These are phyloP conservation scores for Diplodia mutila DNA, from an alignment of 2,329 filamentous ascomycete species.

Conservation along the genomic window DNA sequence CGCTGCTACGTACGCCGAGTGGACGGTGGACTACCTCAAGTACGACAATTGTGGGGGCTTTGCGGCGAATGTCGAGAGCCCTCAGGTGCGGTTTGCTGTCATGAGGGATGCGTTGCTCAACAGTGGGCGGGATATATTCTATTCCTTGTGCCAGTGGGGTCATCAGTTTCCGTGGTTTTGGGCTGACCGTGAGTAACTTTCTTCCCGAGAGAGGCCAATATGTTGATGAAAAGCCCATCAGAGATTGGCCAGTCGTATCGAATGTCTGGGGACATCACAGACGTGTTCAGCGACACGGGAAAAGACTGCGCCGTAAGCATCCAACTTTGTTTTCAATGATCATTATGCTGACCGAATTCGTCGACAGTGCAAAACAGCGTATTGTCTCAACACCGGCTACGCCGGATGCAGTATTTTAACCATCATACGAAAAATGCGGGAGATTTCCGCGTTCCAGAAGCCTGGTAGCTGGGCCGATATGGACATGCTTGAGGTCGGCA, in stretches of 20 bases:
- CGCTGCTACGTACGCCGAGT: conserved; percentile 44
- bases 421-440: conserved; percentile 42
- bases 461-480: conserved; percentile 31
- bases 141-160: conserved; percentile 20
- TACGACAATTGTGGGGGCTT: conserved; percentile 48
- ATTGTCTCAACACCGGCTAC: conserved; percentile 38
- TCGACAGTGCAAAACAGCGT: conserved; percentile 37
- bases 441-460: conserved; percentile 38
- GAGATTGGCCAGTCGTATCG: conserved; percentile 32
- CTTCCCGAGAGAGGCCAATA: fast-evolving
- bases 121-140: conserved; percentile 13
- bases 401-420: conserved; percentile 33
- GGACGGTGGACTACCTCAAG: conserved; percentile 48
- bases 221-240: background rate
- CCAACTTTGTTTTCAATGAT: conserved; percentile 16
- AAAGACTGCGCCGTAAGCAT: conserved; percentile 6
- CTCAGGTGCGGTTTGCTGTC: conserved; percentile 1
- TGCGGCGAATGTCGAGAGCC: conserved; percentile 17
- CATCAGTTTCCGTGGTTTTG: conserved; percentile 22
- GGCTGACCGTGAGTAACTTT: background rate
- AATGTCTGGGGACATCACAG: conserved; percentile 36
- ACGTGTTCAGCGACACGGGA: background rate
- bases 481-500: conserved; percentile 51
- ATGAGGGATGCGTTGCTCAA: conserved; percentile 12
- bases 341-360: conserved; percentile 27